These are phyloP conservation scores for Populus tremula DNA, from an alignment of 345 rosid species.

Conservation along the genomic window DNA sequence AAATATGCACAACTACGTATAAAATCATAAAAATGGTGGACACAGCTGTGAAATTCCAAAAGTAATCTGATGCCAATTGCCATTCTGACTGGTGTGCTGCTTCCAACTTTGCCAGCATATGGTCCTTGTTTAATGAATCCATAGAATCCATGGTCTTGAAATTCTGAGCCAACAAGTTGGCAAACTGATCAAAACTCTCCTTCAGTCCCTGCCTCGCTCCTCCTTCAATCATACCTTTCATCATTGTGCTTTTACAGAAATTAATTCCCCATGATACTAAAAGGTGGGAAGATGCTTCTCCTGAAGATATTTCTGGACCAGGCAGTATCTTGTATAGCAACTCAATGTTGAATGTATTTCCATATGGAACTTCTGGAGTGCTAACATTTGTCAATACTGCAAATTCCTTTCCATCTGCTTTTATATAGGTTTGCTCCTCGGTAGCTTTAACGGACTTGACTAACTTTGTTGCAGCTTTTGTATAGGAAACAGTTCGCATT, in stretches of 20 bases:
- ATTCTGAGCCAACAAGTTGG: slow-evolving; percentile 50
- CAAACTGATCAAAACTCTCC: slow-evolving; percentile 69
- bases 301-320: slow-evolving; percentile 44
- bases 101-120: slow-evolving; percentile 58
- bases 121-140: slow-evolving; percentile 44
- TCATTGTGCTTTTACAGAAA: slow-evolving; percentile 63
- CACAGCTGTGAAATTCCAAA: slow-evolving; percentile 60
- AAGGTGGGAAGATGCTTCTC: slow-evolving; percentile 57
- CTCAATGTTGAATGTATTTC: slow-evolving; percentile 58
- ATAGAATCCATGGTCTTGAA: slow-evolving; percentile 40
- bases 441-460: slow-evolving; percentile 77
- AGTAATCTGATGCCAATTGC: slow-evolving; percentile 57
- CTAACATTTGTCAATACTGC: slow-evolving; percentile 50
- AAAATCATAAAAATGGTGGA: slow-evolving; percentile 52
- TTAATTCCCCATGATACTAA: slow-evolving; percentile 70
- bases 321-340: slow-evolving; percentile 77
- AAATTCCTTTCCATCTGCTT: slow-evolving; percentile 55
- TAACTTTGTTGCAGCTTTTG: slow-evolving; percentile 67
- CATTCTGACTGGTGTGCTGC: slow-evolving; percentile 59
- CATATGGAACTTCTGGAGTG: slow-evolving; percentile 86
- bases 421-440: slow-evolving; percentile 69
- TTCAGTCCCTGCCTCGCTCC: slow-evolving; percentile 78
- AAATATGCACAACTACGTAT: slow-evolving; percentile 57
- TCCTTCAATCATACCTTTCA: slow-evolving; percentile 86
- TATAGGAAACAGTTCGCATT: slow-evolving; percentile 51